Base-by-base conservation (phyloP, 768 basidiomycete species). In the Termitomyces bulborhizus region DNA sequence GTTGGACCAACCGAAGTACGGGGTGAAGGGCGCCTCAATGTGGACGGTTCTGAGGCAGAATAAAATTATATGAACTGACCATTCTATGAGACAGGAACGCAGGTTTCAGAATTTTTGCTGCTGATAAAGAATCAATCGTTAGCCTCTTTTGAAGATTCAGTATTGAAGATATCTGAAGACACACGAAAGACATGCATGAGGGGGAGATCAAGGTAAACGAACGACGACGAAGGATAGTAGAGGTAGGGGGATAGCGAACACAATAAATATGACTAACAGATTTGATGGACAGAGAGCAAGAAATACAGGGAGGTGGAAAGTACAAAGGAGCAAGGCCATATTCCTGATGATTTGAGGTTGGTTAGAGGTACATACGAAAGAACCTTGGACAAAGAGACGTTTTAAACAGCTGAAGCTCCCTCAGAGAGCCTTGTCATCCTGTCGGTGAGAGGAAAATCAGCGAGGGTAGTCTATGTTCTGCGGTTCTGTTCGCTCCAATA, bases 401-500 rank as follows among this genome's bases (percentile, higher is more conserved):
- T 34, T 47, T n/a, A 55, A n/a, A 29, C 46, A 0, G 42, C 26
- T 36, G 32, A 42, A 8, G 27, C 24, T 8, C 16, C 36, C n/a
- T 49, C 41, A 11, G 49, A n/a, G 36, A 32, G 24, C 39, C 37
- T 21, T 24, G 43, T 13, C 18, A 26, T 13, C 2, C 44, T 15
- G 3, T 51, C 39, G 7, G 36, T 11, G 42, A 32, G 34, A 29
- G 34, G 34, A n/a, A 51, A 32, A 15, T 32, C 49, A 29, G 49
- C 15, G 15, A 37, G 1, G 12, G 39, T 31, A 15, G 42, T 29
- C 18, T 37, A 34, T 13, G 15, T 45, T 32, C 55, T 51, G 4
- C 55, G 49, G 16, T 1, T 40, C n/a, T 56, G 50, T 29, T 51
- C 55, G 13, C 50, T 51, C 55, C 55, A 56, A 27, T 46, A 56